Evolutionary conservation across 768 basidiomycete species (phyloP).

Genomic region (Cyclocybe cylindracea): DNA sequence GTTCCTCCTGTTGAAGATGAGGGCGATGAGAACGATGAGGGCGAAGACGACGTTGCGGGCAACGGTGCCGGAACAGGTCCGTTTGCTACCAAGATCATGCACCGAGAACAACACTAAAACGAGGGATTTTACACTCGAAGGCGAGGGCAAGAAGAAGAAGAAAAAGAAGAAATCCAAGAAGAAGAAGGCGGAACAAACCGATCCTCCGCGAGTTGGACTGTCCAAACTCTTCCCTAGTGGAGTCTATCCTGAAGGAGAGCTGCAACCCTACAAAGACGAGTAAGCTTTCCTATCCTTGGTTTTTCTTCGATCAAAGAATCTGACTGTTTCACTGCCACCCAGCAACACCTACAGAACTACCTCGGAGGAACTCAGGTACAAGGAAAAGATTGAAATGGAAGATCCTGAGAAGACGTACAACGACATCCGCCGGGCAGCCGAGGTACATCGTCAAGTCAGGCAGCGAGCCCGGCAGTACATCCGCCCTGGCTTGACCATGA

Average conservation of each 20-base stretch:
- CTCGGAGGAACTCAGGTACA: constrained; percentile 85
- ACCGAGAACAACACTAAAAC: too few relatives aligned
- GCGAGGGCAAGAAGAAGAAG: constrained; percentile 78
- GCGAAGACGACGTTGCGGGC: constrained; percentile 21
- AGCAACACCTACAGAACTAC: constrained; percentile 89
- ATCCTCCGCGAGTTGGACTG: constrained; percentile 88
- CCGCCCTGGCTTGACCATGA: constrained; percentile 92
- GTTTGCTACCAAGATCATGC: neutral
- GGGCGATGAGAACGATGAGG: constrained; percentile 22
- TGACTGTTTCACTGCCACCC: constrained; percentile 2
- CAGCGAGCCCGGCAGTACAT: constrained; percentile 80
- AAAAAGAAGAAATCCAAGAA: constrained; percentile 94
- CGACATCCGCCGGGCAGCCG: constrained; percentile 88
- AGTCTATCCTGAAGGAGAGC: constrained; percentile 89
- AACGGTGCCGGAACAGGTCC: constrained; percentile 20
- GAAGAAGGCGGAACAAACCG: constrained; percentile 81
- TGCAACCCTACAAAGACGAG: constrained; percentile 92
- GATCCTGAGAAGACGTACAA: constrained; percentile 88
- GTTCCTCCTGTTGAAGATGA: constrained; percentile 10
- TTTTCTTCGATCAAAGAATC: neutral
- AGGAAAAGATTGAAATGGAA: constrained; percentile 75
- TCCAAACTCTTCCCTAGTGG: constrained; percentile 87
- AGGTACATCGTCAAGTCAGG: constrained; percentile 94
- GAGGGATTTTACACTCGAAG: constrained; percentile 22
- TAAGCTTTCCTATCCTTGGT: constrained; percentile 40